phyloP scores from a whole-genome alignment of 352 stramenopile genomes.

The Globisporangium irregulare region DNA sequence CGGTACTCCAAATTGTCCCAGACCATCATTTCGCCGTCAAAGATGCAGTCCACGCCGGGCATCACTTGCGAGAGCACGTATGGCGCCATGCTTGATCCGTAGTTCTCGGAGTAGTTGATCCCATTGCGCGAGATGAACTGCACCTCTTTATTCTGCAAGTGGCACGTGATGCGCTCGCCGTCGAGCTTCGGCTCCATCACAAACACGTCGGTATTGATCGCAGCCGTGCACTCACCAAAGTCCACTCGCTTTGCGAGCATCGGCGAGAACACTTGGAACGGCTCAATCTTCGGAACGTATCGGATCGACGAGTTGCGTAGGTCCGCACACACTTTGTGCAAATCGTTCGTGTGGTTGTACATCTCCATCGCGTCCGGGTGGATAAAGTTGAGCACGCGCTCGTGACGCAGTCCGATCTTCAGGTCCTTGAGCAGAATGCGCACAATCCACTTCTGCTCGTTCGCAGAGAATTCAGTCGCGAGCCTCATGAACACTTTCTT shows the following conservation, averaged over 20 bases:
- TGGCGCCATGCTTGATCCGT: constrained; percentile 54
- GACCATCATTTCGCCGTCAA: constrained; percentile 89
- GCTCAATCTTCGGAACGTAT: constrained; percentile 76
- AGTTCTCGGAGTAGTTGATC: constrained; percentile 79
- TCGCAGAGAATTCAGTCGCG: constrained; percentile 66
- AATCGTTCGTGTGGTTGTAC: constrained; percentile 87
- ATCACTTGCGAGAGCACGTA: constrained; percentile 64
- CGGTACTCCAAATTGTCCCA: constrained; percentile 82
- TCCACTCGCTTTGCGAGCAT: constrained; percentile 86
- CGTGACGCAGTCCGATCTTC: constrained; percentile 81
- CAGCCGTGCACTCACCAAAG: constrained; percentile 78
- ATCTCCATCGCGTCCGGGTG: constrained; percentile 82
- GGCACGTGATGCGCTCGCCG: constrained; percentile 80
- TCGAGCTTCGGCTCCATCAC: constrained; percentile 86
- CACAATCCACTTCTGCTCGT: constrained; percentile 84
- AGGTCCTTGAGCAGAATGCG: constrained; percentile 84
- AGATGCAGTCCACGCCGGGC: constrained; percentile 60
- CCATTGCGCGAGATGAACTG: constrained; percentile 87
- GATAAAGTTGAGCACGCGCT: constrained; percentile 76
- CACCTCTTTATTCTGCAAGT: constrained; percentile 53
- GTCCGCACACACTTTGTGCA: constrained; percentile 70
- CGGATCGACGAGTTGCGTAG: constrained; percentile 76
- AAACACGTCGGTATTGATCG: constrained; percentile 68
- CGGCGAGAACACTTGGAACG: constrained; percentile 83
- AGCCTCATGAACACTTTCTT: constrained; percentile 72